Evolutionary conservation across 345 rosid species (phyloP), one percentile per base, ranked within the genome.

Genomic region (Lepidium africanum): DNA sequence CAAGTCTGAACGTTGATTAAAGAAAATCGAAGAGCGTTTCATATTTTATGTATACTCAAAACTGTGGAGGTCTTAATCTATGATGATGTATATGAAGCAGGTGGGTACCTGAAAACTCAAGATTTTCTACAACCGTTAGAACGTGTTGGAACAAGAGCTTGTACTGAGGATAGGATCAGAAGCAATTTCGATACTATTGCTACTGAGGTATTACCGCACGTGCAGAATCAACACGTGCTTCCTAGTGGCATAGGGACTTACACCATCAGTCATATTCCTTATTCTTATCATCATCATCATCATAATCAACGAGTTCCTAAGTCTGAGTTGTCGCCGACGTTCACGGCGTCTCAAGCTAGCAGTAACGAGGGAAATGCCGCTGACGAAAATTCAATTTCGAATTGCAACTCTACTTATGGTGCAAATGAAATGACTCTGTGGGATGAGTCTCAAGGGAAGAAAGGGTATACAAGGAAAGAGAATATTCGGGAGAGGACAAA

Each of bases 241-340:
- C 93, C 93, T 0, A 96, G 96, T 54, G 97, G 97, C 35, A 85
- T 88, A 49, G 97, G 93, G 71, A 85, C 97, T 36, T 87, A 88
- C 77, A 88, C 80, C 19, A 86, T 88, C 56, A 85, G 88, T 69
- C 96, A 84, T 58, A 57, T 84, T 55, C 84, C 96, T 3, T 76
- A 73, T 70, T 79, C 77, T 1, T 39, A 64, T 38, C 50, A 59
- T 61, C 17, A 54, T 32, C 63, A 59, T 40, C 17, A 54, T 32
- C 63, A 59, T 40, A 85, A 85, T 11, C 70, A 65, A 4, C 70
- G 73, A 63, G 65, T 75, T 63, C 90, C 85, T 14, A 85, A 86
- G 71, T 77, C 97, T 5, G 91, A 88, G 55, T 85, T 80, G 33
- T 25, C 81, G 1, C 30, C 78, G 5, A 42, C 35, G 41, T 57